A percentile compares a stretch with the other conserved stretches of the same genome.
Conservation (phyloP, 257 asterid genomes). For the Ophiorrhiza pumila region DNA sequence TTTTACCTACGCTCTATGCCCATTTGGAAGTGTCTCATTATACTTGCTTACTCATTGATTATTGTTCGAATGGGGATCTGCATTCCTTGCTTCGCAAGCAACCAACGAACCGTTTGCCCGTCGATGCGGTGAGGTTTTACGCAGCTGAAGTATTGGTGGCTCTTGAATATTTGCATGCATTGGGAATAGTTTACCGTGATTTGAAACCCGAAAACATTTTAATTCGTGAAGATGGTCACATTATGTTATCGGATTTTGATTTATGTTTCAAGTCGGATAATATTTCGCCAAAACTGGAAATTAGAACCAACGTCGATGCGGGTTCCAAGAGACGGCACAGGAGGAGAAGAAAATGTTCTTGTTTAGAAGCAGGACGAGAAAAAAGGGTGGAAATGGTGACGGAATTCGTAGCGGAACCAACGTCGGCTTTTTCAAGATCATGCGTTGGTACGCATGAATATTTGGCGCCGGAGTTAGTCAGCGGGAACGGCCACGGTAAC, state of each 20-base stretch:
- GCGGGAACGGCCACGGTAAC: constrained; percentile 79
- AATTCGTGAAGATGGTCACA: constrained; percentile 77
- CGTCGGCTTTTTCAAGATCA: constrained; percentile 70
- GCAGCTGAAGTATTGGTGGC: constrained; percentile 72
- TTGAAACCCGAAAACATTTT: constrained; percentile 76
- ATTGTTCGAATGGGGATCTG: constrained; percentile 78
- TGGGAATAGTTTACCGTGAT: constrained; percentile 83
- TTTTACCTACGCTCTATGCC: constrained; percentile 80
- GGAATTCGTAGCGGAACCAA: constrained; percentile 76
- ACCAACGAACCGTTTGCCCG: constrained; percentile 42
- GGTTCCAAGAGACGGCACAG: constrained; percentile 3
- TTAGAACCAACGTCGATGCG: constrained; percentile 12
- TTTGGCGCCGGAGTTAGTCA: constrained; percentile 69
- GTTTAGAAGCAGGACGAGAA: constrained; percentile 19
- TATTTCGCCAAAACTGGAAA: constrained; percentile 47
- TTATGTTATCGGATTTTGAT: constrained; percentile 83
- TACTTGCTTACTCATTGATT: constrained; percentile 74
- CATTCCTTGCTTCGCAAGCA: constrained; percentile 76
- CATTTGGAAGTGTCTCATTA: constrained; percentile 79
- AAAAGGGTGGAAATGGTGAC: constrained; percentile 46
- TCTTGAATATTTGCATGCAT: constrained; percentile 65
- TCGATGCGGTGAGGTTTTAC: constrained; percentile 63
- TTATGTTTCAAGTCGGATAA: constrained; percentile 58
- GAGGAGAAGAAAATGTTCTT: neutral
- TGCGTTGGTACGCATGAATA: constrained; percentile 94